phyloP scores from a whole-genome alignment of 331 rosid genomes.

The Cydonia oblonga region DNA sequence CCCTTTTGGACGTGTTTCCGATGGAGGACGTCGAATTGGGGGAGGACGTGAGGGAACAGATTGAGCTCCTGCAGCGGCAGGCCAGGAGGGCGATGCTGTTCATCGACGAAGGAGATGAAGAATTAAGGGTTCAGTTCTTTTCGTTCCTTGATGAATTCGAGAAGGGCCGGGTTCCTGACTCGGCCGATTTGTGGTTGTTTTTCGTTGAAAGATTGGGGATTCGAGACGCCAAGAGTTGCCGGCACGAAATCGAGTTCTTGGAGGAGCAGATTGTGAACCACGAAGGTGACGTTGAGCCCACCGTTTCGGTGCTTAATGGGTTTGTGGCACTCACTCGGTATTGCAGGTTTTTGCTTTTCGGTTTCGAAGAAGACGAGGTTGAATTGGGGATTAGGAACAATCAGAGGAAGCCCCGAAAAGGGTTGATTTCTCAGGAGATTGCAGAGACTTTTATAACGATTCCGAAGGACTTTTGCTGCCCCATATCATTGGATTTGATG shows the following conservation, averaged over 20 bases:
- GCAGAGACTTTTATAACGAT: conserved; percentile 66
- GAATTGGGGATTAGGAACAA: conserved; percentile 22
- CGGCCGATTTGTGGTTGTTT: conserved; percentile 36
- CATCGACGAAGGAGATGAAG: conserved; percentile 52
- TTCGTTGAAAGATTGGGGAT: conserved; percentile 46
- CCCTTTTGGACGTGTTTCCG: conserved; percentile 86
- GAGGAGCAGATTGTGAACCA: conserved; percentile 91
- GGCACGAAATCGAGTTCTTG: conserved; percentile 64
- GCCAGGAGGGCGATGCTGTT: conserved; percentile 48
- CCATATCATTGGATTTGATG: conserved; percentile 83
- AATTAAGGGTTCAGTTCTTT: conserved; percentile 35
- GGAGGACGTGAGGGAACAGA: conserved; percentile 71
- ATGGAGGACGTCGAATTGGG: conserved; percentile 47
- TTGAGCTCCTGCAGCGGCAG: conserved; percentile 63
- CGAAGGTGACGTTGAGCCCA: conserved; percentile 80
- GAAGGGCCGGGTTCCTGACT: conserved; percentile 44
- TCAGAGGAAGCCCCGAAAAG: conserved; percentile 40
- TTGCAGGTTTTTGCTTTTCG: conserved; percentile 74
- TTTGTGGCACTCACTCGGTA: conserved; percentile 77
- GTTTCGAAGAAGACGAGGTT: conserved; percentile 78
- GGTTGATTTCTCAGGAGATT: conserved; percentile 57
- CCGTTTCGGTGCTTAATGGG: conserved; percentile 68
- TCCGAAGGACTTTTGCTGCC: conserved; percentile 81
- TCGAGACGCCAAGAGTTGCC: conserved; percentile 52
- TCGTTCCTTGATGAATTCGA: conserved; percentile 53